These are phyloP conservation scores for Adenanthera pavonina DNA, from an alignment of 306 rosid genomes.

Conservation along the genomic window DNA sequence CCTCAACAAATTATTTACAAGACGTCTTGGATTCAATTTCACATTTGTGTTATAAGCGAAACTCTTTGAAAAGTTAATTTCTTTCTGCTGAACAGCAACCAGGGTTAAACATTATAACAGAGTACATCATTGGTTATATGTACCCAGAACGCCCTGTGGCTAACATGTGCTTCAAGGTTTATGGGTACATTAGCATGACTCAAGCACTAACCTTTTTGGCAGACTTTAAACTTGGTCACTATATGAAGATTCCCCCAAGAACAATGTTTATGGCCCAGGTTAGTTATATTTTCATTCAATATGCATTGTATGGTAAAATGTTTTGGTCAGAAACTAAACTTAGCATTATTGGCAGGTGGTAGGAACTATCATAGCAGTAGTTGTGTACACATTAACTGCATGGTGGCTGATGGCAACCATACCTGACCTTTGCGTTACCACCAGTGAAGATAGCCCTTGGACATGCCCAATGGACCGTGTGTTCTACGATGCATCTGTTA, in stretches of 20 bases:
- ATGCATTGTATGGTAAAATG: not conserved
- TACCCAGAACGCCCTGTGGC: conserved; percentile 92
- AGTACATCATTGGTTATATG: conserved; percentile 82
- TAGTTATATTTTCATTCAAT: conserved; percentile 3
- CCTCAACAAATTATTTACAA: not conserved
- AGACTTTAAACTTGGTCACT: conserved; percentile 93
- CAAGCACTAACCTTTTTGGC: conserved; percentile 73
- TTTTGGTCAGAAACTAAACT: not conserved
- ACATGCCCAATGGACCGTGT: conserved; percentile 66
- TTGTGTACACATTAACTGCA: conserved; percentile 55
- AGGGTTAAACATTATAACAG: conserved; percentile 87
- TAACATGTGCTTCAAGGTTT: conserved; percentile 97
- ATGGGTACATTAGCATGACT: conserved; percentile 84
- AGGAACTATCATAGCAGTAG: conserved; percentile 57
- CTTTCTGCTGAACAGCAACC: conserved; percentile 58
- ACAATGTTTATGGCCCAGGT: conserved; percentile 95
- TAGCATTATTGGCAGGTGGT: conserved; percentile 50
- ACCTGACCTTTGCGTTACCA: conserved; percentile 54
- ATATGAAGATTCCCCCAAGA: conserved; percentile 96
- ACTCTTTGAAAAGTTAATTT: conserved; percentile 21
- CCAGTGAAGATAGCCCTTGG: conserved; percentile 56
- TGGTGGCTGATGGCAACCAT: conserved; percentile 69
- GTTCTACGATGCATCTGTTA: conserved; percentile 69
- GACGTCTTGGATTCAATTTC: conserved; percentile 8
- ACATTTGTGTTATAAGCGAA: not conserved